Base-by-base conservation (phyloP, 2,329 filamentous ascomycete species). In the Proliferodiscus dingleyae region DNA sequence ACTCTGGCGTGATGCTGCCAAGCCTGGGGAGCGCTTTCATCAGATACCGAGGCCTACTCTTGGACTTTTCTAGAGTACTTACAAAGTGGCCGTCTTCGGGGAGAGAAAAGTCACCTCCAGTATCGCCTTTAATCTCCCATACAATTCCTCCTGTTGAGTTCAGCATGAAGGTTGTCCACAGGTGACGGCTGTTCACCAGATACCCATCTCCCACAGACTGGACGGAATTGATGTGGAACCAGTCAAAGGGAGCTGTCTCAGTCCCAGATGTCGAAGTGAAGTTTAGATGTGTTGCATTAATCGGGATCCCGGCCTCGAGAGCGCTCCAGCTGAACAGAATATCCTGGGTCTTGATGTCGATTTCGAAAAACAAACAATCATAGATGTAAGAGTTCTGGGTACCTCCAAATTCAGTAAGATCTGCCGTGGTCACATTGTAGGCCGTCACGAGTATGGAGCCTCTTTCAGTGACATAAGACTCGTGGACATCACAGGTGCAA, bases 261-360 rank as follows among this genome's bases (percentile, higher is more conserved):
- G 40, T 26, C 21, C 28, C 24, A 18, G 13, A 32, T 18, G n/a
- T 29, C 38, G 26, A 7, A 13, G 33, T n/a, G n/a, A n/a, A n/a
- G n/a, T n/a, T n/a, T n/a, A n/a, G n/a, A n/a, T n/a, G n/a, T n/a
- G n/a, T n/a, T n/a, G n/a, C n/a, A n/a, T n/a, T n/a, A n/a, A n/a
- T n/a, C n/a, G n/a, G n/a, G 18, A 51, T 44, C 7, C 70, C 66
- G 11, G 43, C 37, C 1, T 64, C 64, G 0, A 70, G 49, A 2
- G 66, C 59, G 28, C 64, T 68, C 71, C 71, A 72, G 5, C 47
- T 54, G 43, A 67, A 72, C 1, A 72, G 45, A 2, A 71, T 52
- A 19, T 69, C 56, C 21, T 61, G 59, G 0, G 67, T 71, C 26
- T 60, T 56, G 7, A 69, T 55, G 34, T 72, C 67, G n/a, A 72